These are phyloP conservation scores for Corchorus capsularis DNA, from an alignment of 345 rosid species.

Conservation along the genomic window DNA sequence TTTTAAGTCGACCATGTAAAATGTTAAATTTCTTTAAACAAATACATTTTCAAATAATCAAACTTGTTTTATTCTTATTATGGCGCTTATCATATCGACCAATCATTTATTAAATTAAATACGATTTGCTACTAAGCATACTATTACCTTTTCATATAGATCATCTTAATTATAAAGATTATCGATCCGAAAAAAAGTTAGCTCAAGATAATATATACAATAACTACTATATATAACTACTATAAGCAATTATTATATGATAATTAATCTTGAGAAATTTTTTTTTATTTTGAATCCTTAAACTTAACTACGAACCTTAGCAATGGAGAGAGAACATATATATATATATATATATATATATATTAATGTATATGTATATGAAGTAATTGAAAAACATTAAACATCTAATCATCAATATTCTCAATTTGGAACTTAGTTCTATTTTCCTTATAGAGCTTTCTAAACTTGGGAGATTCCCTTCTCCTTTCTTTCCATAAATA, in stretches of 20 bases:
- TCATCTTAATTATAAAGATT: background rate
- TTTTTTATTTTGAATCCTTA: no score
- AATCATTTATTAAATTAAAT: background rate
- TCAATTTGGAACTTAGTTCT: background rate
- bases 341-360: background rate
- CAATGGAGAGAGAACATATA: background rate
- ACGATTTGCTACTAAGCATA: background rate
- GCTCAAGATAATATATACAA: background rate
- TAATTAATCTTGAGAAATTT: background rate
- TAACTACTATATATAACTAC: no score
- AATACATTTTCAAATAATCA: no score
- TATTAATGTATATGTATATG: background rate
- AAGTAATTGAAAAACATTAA: slow-evolving; percentile 6
- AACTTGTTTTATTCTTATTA: no score
- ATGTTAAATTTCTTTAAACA: no score
- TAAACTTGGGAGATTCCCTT: background rate
- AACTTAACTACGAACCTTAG: background rate
- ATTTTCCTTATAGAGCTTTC: background rate
- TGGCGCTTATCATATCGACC: no score
- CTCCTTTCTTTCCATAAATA: background rate
- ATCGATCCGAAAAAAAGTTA: background rate
- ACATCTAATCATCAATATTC: slow-evolving; percentile 18
- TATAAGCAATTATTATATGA: no score
- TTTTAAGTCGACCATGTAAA: no score
- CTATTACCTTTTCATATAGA: background rate